Conservation (phyloP, 2,329 filamentous ascomycete species). For the Elsinoe necatrix region DNA sequence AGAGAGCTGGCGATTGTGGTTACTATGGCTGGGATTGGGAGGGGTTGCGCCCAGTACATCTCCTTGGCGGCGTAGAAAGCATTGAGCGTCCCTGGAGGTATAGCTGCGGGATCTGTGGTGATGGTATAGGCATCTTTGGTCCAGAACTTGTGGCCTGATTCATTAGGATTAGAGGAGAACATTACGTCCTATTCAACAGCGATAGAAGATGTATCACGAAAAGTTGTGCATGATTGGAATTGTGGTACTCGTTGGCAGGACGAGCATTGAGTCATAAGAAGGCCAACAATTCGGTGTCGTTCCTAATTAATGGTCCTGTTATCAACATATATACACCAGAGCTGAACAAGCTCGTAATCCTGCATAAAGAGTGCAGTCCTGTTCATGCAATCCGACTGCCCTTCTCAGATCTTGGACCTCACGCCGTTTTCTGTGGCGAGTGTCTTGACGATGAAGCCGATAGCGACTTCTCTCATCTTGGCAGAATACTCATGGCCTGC, state of each 20-base stretch:
- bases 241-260: too few relatives aligned
- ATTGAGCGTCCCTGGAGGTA: background rate
- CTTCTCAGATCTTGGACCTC: slow-evolving; percentile 11
- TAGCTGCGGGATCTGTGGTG: background rate
- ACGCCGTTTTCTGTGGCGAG: slow-evolving; percentile 25
- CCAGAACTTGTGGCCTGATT: background rate
- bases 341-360: background rate
- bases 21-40: slow-evolving; percentile 19
- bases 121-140: background rate
- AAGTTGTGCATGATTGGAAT: too few relatives aligned
- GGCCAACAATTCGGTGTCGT: background rate
- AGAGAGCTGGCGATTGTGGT: slow-evolving; percentile 24
- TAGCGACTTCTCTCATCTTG: slow-evolving; percentile 59
- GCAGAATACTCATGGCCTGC: slow-evolving; percentile 61
- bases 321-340: background rate
- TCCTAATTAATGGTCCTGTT: too few relatives aligned
- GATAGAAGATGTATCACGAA: too few relatives aligned
- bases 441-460: slow-evolving; percentile 50
- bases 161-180: background rate
- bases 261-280: too few relatives aligned
- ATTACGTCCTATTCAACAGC: too few relatives aligned
- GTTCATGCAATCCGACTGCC: background rate
- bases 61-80: slow-evolving; percentile 22
- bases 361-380: background rate
- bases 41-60: slow-evolving; percentile 26